Base-by-base conservation (phyloP, 192 early-diverging fungal genomes). In the Coemansia sp. region DNA sequence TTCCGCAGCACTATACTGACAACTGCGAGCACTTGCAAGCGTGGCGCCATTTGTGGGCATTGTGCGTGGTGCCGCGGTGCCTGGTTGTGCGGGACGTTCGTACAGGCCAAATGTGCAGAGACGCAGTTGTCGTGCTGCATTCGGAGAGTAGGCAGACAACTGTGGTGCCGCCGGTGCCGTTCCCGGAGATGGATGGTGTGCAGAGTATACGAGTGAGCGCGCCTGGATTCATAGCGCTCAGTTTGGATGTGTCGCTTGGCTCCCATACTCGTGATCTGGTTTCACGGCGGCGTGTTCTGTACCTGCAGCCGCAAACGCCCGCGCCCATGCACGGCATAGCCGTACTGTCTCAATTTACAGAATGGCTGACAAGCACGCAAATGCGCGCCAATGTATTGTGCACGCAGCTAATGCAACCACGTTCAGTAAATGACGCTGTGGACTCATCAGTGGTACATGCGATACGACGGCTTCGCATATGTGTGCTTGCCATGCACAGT, bases 21-120 rank as follows among this genome's bases (percentile, higher is more conserved):
- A 75, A 80, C 53, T 24, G 56, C 40, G 71, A 74, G 65, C 77
- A 80, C 38, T 58, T 80, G 59, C 77, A 80, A 51, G 77, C 77
- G 9, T 80, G 77, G 77, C 64, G 77, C 34, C 77, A 74, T 42
- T 54, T 80, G 37, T 80, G 77, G 77, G 61, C 77, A 10, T 54
- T 80, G 10, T 74, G 72, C 37, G 68, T 80, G 6, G 59, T 71
- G 56, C 62, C 68, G 53, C 77, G 77, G 34, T 74, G 72, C 47
- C 60, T 80, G 31, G 47, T 71, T 4, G 68, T 75, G 57, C 77
- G 73, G 9, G 67, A 74, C 23, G 73, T 65, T 0, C 12, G 11
- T 14, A 65, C 61, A 1, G 73, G 69, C n/a, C 24, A 31, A 5
- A 68, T 80, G 56, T 74, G 71, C 28, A 31, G 26, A 4, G 62